A percentile compares a stretch with the other conserved stretches of the same genome.
These are phyloP conservation scores for Phytophthora tubulina DNA, from an alignment of 352 stramenopile genomes.

Conservation along the genomic window DNA sequence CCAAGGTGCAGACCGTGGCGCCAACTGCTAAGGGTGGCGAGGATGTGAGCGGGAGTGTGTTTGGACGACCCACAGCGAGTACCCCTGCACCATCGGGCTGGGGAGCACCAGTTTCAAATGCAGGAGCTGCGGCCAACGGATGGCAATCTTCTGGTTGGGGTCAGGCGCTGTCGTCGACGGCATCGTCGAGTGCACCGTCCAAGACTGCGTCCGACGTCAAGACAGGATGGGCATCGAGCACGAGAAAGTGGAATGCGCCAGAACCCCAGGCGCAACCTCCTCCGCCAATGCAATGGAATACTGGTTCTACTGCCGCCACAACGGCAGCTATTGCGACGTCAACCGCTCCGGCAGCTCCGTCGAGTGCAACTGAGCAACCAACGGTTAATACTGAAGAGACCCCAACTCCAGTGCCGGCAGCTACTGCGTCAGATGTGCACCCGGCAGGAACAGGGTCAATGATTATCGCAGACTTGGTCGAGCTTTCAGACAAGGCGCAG, in stretches of 20 bases:
- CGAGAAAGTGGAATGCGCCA: slow-evolving; percentile 49
- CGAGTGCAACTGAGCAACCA: slow-evolving; percentile 3
- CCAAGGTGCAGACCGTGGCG: slow-evolving; percentile 47
- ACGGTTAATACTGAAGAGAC: slow-evolving; percentile 23
- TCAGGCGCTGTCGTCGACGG: slow-evolving; percentile 37
- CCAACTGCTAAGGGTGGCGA: slow-evolving; percentile 35
- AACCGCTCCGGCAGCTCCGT: background rate
- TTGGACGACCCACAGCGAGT: slow-evolving; percentile 30
- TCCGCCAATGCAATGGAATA: slow-evolving; percentile 21
- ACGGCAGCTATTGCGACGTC: background rate
- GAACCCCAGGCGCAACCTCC: slow-evolving; percentile 23
- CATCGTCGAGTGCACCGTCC: slow-evolving; percentile 44
- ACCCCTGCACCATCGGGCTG: slow-evolving; percentile 29
- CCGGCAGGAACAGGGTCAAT: background rate
- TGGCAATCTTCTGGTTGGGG: slow-evolving; percentile 44
- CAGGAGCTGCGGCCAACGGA: slow-evolving; percentile 17
- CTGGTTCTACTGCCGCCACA: background rate
- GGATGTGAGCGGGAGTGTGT: slow-evolving; percentile 44
- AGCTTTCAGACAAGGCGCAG: slow-evolving; percentile 71
- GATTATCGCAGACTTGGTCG: slow-evolving; percentile 28
- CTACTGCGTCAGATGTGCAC: slow-evolving; percentile 15
- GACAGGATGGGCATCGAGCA: slow-evolving; percentile 42
- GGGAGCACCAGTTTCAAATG: slow-evolving; percentile 19
- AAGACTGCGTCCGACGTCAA: slow-evolving; percentile 35
- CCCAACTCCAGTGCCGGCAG: background rate